Base-by-base conservation (phyloP, 371 early-diverging fungal species). In the Batrachochytrium dendrobatidis region DNA sequence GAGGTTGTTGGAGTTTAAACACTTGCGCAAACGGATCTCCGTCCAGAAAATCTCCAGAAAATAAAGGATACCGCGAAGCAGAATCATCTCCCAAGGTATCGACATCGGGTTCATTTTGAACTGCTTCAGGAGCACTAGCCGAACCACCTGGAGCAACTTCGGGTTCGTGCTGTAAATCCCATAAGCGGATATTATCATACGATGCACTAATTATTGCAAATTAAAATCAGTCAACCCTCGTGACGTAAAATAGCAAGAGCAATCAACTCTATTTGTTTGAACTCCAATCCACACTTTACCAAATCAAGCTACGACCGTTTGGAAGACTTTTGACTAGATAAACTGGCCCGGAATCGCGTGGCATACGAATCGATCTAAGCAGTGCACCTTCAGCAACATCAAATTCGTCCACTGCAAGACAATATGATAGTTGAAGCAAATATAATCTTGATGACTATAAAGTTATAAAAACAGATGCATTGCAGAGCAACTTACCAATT, bases 291-390 rank as follows among this genome's bases (percentile, higher is more conserved):
- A n/a, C n/a, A n/a, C n/a, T n/a, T 58, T 84, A 89, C 93, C 91
- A 90, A 26, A 95, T 62, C 33, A 95, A 73, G 62, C 87, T 88
- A 45, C 85, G 82, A 31, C 82, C 83, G 64, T 93, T 93, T 4
- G 88, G 86, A 81, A 93, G 75, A 39, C 77, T 72, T 17, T 75
- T 68, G 24, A 97, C 89, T 65, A 72, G 81, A 1, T 86, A 85
- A 1, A 97, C 94, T 0, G 92, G 87, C 0, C 98, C 98, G 12
- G 94, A 94, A 66, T 89, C 90, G 24, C 77, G 74, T 18, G 98
- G 96, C 77, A 97, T 82, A 34, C 80, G 80, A 53, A 95, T 75
- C 0, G 86, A 78, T 39, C 86, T 83, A 12, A 88, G 68, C 39
- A 81, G 66, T 39, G 78, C 74, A 22, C 87, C 88, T 35, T 78